phyloP scores from a whole-genome alignment of 1,284 basidiomycete genomes.

The Pascua guehoae region DNA sequence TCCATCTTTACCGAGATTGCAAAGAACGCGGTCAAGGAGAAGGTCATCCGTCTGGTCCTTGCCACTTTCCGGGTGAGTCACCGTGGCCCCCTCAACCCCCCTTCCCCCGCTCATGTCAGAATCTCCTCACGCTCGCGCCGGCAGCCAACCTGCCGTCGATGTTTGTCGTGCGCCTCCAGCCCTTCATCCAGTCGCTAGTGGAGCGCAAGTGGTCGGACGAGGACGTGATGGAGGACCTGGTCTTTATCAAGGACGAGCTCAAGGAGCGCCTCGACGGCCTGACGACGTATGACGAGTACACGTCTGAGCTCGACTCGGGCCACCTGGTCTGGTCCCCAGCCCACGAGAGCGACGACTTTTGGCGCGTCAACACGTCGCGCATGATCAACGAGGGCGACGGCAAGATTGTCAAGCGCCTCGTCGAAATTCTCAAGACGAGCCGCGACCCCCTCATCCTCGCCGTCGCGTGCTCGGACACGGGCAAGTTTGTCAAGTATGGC shows the following conservation, averaged over 20 bases:
- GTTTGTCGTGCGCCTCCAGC: constrained; percentile 81
- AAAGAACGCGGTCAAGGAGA: constrained; percentile 91
- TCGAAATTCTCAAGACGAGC: constrained; percentile 68
- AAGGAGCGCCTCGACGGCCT: constrained; percentile 77
- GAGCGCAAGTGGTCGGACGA: constrained; percentile 91
- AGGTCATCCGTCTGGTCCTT: constrained; percentile 90
- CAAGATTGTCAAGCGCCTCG: constrained; percentile 73
- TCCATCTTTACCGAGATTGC: constrained; percentile 82
- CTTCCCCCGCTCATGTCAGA: constrained; percentile 54
- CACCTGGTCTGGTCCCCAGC: constrained; percentile 92
- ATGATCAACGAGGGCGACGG: constrained; percentile 80
- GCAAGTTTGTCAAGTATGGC: constrained; percentile 81
- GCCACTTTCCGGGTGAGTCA: constrained; percentile 75
- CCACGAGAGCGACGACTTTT: constrained; percentile 94
- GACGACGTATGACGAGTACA: constrained; percentile 87
- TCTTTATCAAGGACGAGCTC: constrained; percentile 78
- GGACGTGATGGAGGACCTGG: constrained; percentile 86
- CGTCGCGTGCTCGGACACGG: constrained; percentile 87
- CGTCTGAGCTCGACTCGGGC: constrained; percentile 82
- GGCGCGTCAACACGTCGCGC: constrained; percentile 89
- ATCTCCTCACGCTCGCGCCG: constrained; percentile 62
- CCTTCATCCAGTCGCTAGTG: constrained; percentile 78
- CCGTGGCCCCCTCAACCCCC: background rate
- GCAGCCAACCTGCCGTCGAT: constrained; percentile 81
- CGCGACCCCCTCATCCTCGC: constrained; percentile 72